phyloP scores from a whole-genome alignment of 1,284 basidiomycete genomes.

The Cutaneotrichosporon sp. region DNA sequence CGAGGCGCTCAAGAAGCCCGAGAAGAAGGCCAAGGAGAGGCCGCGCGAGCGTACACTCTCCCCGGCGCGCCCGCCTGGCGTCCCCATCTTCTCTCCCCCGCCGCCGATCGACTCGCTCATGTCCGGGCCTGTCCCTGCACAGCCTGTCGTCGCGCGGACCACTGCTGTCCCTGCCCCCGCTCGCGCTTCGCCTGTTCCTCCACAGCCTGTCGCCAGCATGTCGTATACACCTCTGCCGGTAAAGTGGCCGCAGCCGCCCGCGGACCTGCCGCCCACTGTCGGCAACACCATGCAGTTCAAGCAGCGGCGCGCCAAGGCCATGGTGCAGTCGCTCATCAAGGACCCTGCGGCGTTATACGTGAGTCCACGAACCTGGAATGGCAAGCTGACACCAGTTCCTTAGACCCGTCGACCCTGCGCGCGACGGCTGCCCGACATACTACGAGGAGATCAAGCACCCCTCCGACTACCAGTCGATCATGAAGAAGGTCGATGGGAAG shows the following conservation, averaged over 20 bases:
- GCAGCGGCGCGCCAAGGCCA: constrained; percentile 74
- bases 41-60: neutral
- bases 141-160: constrained; percentile 1
- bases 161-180: constrained; percentile 40
- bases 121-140: neutral
- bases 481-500: constrained; percentile 62
- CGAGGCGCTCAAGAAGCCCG: constrained; percentile 9
- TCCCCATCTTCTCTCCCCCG: neutral
- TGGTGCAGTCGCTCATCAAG: constrained; percentile 68
- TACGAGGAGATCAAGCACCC: constrained; percentile 89
- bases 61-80: neutral
- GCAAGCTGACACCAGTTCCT: constrained; percentile 59
- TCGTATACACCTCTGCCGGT: constrained; percentile 20
- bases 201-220: constrained; percentile 19
- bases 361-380: constrained; percentile 8
- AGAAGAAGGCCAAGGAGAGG: neutral
- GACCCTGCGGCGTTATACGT: constrained; percentile 68
- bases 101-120: constrained; percentile 4
- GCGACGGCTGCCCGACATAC: constrained; percentile 88
- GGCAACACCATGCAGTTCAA: constrained; percentile 59
- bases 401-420: constrained; percentile 80
- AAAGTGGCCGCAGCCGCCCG: constrained; percentile 44
- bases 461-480: constrained; percentile 92
- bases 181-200: constrained; percentile 30
- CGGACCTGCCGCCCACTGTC: constrained; percentile 33